Percentiles rank a stretch among this genome's conserved stretches.
These are phyloP conservation scores for Madurella fahalii DNA, from an alignment of 2,329 filamentous ascomycete genomes.

Conservation along the genomic window DNA sequence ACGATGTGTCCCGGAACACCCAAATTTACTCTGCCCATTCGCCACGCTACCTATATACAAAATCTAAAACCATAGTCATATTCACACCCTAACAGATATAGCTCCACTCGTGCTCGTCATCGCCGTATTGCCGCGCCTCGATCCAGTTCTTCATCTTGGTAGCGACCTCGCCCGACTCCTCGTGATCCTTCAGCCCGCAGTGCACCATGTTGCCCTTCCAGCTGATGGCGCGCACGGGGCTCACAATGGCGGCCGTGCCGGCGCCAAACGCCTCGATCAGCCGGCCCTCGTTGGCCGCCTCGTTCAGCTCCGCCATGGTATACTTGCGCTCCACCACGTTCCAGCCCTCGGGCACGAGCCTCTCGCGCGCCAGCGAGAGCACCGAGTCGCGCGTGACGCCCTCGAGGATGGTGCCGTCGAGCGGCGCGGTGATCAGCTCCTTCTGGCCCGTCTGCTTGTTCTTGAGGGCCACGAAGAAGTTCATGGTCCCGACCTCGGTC, in stretches of 20 bases:
- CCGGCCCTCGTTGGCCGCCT: conserved; percentile 78
- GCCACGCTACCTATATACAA: conserved; percentile 13
- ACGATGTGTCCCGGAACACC: neutral
- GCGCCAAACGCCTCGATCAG: conserved; percentile 90
- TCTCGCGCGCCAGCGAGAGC: conserved; percentile 78
- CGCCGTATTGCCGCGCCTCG: conserved; percentile 90
- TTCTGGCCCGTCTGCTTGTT: conserved; percentile 85
- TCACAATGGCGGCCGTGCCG: conserved; percentile 91
- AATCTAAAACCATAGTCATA: neutral
- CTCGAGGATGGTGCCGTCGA: conserved; percentile 94
- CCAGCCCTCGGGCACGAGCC: conserved; percentile 82
- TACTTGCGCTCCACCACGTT: conserved; percentile 83
- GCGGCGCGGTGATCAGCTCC: conserved; percentile 88
- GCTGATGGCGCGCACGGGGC: conserved; percentile 81
- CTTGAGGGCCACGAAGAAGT: conserved; percentile 84
- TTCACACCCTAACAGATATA: conserved; percentile 41
- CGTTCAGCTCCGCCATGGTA: conserved; percentile 79
- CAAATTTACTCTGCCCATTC: neutral
- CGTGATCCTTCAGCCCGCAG: conserved; percentile 73
- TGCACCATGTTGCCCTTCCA: conserved; percentile 80
- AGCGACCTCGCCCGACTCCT: conserved; percentile 86
- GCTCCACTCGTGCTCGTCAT: conserved; percentile 90
- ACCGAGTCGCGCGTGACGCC: conserved; percentile 93
- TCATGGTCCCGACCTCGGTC: conserved; percentile 98
- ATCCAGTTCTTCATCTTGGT: conserved; percentile 94